Percentiles rank a stretch among this genome's conserved stretches.
Evolutionary conservation across 2,329 filamentous ascomycete species (phyloP).

Genomic region (Atkinsonella hypoxylon): DNA sequence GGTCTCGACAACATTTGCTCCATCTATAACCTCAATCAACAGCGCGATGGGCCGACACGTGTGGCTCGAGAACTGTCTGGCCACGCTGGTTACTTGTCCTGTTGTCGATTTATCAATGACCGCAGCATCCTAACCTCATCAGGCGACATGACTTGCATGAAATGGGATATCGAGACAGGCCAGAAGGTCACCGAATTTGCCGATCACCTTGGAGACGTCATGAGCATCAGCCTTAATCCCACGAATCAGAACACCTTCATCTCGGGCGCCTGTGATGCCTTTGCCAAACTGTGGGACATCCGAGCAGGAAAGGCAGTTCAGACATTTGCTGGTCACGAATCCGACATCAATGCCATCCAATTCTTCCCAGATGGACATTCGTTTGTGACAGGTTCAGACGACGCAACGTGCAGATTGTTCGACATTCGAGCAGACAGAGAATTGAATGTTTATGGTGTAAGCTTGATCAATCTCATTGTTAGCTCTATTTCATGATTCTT

Average conservation of each 20-base stretch:
- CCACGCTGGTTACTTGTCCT: constrained; percentile 93
- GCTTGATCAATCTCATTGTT: constrained; percentile 17
- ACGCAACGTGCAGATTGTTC: constrained; percentile 93
- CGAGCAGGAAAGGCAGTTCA: constrained; percentile 96
- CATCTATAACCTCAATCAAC: constrained; percentile 95
- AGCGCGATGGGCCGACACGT: constrained; percentile 88
- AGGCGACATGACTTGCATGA: constrained; percentile 99
- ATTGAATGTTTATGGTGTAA: constrained; percentile 55
- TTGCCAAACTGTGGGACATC: constrained; percentile 98
- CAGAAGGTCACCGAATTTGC: constrained; percentile 97
- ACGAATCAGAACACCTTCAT: constrained; percentile 99
- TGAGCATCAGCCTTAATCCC: constrained; percentile 99
- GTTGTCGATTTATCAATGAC: constrained; percentile 98
- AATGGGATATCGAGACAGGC: constrained; percentile 98
- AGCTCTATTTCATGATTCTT: neutral
- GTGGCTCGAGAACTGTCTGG: constrained; percentile 93
- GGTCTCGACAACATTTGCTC: constrained; percentile 99
- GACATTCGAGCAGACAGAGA: constrained; percentile 91
- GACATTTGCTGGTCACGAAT: constrained; percentile 96
- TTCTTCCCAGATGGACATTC: constrained; percentile 99
- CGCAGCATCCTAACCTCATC: constrained; percentile 95
- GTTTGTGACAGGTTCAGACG: constrained; percentile 94
- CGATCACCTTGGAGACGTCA: constrained; percentile 95
- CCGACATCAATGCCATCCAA: constrained; percentile 98
- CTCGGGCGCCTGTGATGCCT: constrained; percentile 96